Evolutionary conservation across 129 eudicot species (phyloP).

Genomic region (sunflower (Helianthus annuus)): HanXRQr2.0-SUNRISE NC_035441.2:35674967-35675466

Average conservation of each 20-base stretch:
- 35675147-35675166: no score
- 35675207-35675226: constrained; percentile 29
- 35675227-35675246: constrained; percentile 44
- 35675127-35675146: constrained; percentile 49
- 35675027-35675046: constrained; percentile 46
- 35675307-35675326: constrained; percentile 41
- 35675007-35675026: constrained; percentile 54
- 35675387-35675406: constrained; percentile 39
- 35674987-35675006: constrained; percentile 38
- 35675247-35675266: constrained; percentile 38
- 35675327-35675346: constrained; percentile 44
- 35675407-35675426: constrained; percentile 51
- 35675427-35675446: constrained; percentile 47
- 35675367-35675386: constrained; percentile 30
- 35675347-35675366: constrained; percentile 39
- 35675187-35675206: no score
- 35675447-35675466: constrained; percentile 38
- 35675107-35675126: constrained; percentile 40
- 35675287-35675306: constrained; percentile 26
- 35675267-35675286: constrained; percentile 37
- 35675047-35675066: constrained; percentile 40
- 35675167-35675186: no score
- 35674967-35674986: no score
- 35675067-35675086: constrained; percentile 34
- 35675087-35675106: constrained; percentile 20